Evolutionary conservation across 805 yeast genomes (phyloP), one percentile per base, ranked within the genome.

Genomic region (Metschnikowia vanudenii): DNA sequence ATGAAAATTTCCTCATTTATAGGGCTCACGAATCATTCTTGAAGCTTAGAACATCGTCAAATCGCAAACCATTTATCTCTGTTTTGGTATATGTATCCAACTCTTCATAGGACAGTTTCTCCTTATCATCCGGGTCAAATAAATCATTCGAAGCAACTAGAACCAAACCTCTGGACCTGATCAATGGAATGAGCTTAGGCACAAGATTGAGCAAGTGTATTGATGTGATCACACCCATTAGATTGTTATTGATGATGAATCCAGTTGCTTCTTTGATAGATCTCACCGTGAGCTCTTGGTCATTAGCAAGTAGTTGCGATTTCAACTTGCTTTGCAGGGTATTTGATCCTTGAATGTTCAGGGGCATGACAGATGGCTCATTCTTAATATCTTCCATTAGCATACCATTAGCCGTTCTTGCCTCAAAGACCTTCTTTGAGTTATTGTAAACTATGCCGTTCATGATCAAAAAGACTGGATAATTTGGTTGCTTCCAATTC

Each of bases 401-500:
- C 34, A 73, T 55, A 3, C 75, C 76, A 53, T 72, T 70, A 5
- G 75, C 65, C 1, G 75, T 63, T 44, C 72, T 60, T 2, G 68
- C 63, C 56, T 72, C 76, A 44, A 71, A 73, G 8, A 49, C 52
- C n/a, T 58, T 52, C 14, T 51, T 45, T 2, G 53, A 42, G 40
- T 51, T 30, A 59, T 63, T 56, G 61, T 60, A 63, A 37, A 74
- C 68, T 10, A 83, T 69, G n/a, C 89, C 88, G 56, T 81, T 83
- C 78, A 91, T 80, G 46, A 84, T 80, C 67, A 88, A 86, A 54
- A 94, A 82, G 0, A 94, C 98, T 0, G 99, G 97, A 67, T 85
- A 94, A 63, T 92, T 92, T 12, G 99, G 98, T 67, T 94, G 99
- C 66, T 94, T 94, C 99, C 99, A 94, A 67, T 94, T 94, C 56